Conservation (phyloP, 1,139 yeast genomes). For the Saccharomycopsis hybrid region DNA sequence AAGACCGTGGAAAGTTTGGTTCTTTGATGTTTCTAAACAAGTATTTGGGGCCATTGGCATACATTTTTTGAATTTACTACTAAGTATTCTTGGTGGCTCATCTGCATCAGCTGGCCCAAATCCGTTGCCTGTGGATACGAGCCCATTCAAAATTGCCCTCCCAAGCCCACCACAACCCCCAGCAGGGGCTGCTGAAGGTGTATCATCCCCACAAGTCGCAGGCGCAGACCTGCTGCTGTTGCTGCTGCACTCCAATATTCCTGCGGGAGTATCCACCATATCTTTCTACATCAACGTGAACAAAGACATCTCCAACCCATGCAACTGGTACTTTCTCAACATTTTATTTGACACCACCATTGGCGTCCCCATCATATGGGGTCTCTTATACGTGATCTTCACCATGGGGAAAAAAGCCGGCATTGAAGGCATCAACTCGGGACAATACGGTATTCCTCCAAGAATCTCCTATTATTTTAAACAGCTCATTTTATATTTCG, state of each 20-base stretch:
- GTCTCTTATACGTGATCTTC: slow-evolving; percentile 39
- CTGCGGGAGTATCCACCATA: slow-evolving; percentile 16
- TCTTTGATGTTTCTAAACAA: slow-evolving; percentile 85
- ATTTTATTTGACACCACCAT: slow-evolving; percentile 86
- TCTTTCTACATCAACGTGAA: slow-evolving; percentile 23
- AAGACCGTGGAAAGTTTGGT: slow-evolving; percentile 85
- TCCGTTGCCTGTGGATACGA: neutral
- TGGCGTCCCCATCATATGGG: slow-evolving; percentile 84
- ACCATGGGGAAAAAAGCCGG: slow-evolving; percentile 41
- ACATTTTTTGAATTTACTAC: slow-evolving; percentile 69
- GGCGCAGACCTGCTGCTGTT: neutral
- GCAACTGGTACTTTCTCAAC: slow-evolving; percentile 90
- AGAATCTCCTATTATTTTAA: slow-evolving; percentile 56
- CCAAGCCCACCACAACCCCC: neutral
- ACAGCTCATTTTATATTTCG: slow-evolving; percentile 64
- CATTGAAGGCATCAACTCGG: slow-evolving; percentile 65
- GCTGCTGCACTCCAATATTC: neutral
- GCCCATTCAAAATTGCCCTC: slow-evolving; percentile 6
- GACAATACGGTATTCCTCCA: slow-evolving; percentile 80
- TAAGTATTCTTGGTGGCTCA: slow-evolving; percentile 41
- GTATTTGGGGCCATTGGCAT: slow-evolving; percentile 79
- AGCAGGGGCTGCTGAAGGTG: neutral
- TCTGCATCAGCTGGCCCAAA: slow-evolving; percentile 8
- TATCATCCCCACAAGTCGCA: neutral
- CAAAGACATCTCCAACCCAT: slow-evolving; percentile 46